phyloP scores from a whole-genome alignment of 2,329 filamentous ascomycete species.

The Phoma sp. region DNA sequence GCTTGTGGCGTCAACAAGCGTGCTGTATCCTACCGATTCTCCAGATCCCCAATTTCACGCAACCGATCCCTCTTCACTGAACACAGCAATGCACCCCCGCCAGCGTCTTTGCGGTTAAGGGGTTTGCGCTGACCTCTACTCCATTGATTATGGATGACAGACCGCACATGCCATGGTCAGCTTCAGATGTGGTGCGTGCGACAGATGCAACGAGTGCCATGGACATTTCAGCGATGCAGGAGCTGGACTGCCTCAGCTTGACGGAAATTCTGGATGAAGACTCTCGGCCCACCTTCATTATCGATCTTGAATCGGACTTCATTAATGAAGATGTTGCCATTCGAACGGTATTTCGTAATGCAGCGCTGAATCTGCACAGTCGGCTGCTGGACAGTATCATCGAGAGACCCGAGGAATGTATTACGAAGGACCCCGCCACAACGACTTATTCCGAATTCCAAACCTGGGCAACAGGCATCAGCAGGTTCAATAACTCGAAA shows the following conservation, averaged over 20 bases:
- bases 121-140: neutral
- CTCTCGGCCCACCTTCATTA: constrained; percentile 41
- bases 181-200: constrained; percentile 1
- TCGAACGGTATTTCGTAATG: constrained; percentile 42
- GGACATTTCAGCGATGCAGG: constrained; percentile 26
- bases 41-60: constrained; percentile 2
- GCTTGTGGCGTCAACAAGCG: constrained; percentile 18
- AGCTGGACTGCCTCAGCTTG: constrained; percentile 35
- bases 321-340: constrained; percentile 22
- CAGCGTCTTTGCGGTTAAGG: constrained; percentile 2
- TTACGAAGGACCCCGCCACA: constrained; percentile 1
- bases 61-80: constrained; percentile 1
- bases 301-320: constrained; percentile 42
- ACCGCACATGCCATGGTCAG: neutral
- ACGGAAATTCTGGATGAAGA: constrained; percentile 42
- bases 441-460: constrained; percentile 49
- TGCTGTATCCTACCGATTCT: constrained; percentile 7
- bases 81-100: constrained; percentile 4
- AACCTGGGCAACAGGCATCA: constrained; percentile 53
- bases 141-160: constrained; percentile 7
- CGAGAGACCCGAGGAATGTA: constrained; percentile 11
- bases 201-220: constrained; percentile 7
- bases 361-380: constrained; percentile 38
- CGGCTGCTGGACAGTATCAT: constrained; percentile 37
- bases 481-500: constrained; percentile 54